Evolutionary conservation across 2,329 filamentous ascomycete species (phyloP), one percentile per base, ranked within the genome.

Genomic region (Fusarium sp.): DNA sequence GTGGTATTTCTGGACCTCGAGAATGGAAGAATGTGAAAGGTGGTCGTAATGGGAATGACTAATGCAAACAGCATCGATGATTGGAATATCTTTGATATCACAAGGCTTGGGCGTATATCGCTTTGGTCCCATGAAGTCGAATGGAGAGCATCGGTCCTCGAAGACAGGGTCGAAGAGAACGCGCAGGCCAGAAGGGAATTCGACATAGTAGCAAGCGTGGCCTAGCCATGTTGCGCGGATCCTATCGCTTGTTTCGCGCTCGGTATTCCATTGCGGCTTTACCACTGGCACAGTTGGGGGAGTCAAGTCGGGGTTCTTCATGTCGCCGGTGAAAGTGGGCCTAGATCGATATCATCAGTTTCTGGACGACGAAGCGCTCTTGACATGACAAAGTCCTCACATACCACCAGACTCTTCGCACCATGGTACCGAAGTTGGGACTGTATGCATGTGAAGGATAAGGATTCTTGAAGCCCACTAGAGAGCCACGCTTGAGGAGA

Each of bases 121-220:
- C 83, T 93, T 93, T 5, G 95, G 93, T 0, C 90, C 90, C 63
- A 93, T 78, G 74, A 90, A 91, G 42, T 86, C 87, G 75, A 96
- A 86, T 0, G 96, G 96, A 36, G 92, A 91, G 84, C 96, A 98
- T 77, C 94, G 91, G 72, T 94, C 90, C 80, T 96, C 94, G 75
- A 98, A 97, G 39, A 98, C 95, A 4, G 96, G 96, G 79, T 98
- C 96, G 81, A 98, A 98, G 8, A 98, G 89, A 8, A 97, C 94
- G 62, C 96, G 91, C 60, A 98, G 86, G 2, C 96, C 96, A 20
- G 89, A 88, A 4, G 95, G 94, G 78, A 95, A 98, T 82, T 98
- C 96, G 76, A 97, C 90, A 78, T 94, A 95, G 85, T 95, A 98
- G 85, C 95, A 98, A 8, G 96, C 95, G 82, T 98, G 96, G 41